Conservation (phyloP, 352 stramenopile species). For the Pythium sp. region DNA sequence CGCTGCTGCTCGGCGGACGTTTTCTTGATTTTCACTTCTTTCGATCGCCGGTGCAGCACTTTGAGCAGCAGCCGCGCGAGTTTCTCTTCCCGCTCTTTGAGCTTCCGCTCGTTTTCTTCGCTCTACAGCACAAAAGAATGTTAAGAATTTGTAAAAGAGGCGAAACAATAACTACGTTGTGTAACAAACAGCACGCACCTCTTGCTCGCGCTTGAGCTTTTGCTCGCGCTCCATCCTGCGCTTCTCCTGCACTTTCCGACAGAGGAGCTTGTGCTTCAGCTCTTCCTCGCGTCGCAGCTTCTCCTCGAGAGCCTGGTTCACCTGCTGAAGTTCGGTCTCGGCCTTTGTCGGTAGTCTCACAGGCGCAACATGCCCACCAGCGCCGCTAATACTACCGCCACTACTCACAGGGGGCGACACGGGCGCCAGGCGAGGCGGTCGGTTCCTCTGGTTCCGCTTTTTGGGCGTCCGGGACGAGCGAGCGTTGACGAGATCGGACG, state of each 20-base stretch:
- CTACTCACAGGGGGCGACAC: conserved; percentile 18
- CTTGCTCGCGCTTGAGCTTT: conserved; percentile 28
- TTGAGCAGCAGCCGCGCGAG: conserved; percentile 50
- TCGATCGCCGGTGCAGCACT: conserved; percentile 46
- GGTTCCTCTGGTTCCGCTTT: conserved; percentile 43
- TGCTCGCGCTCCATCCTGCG: conserved; percentile 35
- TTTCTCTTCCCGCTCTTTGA: conserved; percentile 79
- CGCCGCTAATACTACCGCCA: background rate
- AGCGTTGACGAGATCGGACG: conserved; percentile 16
- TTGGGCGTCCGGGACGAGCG: conserved; percentile 30
- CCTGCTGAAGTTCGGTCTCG: conserved; percentile 8
- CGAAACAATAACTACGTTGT: background rate
- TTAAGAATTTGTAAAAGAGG: background rate
- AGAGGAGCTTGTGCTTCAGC: conserved; percentile 43
- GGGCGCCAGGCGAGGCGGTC: conserved; percentile 37
- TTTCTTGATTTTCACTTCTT: conserved; percentile 42
- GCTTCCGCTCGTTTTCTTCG: conserved; percentile 49
- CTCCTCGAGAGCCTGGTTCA: conserved; percentile 22
- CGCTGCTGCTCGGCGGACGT: conserved; percentile 52
- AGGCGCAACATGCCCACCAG: background rate
- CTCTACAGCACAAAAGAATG: conserved; percentile 26
- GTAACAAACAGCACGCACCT: conserved; percentile 23
- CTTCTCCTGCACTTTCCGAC: conserved; percentile 34
- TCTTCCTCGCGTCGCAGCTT: conserved; percentile 37
- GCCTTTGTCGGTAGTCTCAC: background rate